Evolutionary conservation across 305 asterid species (phyloP), one percentile per base, ranked within the genome.

Genomic region (Fraxinus baroniana): DNA sequence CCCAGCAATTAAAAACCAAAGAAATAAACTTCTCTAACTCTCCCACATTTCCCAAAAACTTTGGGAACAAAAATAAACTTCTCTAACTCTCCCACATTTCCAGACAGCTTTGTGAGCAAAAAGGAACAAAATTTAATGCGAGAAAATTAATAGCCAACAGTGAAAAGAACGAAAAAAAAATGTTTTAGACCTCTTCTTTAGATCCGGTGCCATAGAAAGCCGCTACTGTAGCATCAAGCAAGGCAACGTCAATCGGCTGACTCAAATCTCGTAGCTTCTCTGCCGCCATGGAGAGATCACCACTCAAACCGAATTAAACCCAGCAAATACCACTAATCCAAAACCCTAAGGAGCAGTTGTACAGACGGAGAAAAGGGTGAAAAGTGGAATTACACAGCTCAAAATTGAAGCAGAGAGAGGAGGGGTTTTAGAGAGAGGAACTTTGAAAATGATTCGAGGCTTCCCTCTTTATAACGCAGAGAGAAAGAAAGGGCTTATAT

Each of bases 201-300:
- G 99, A 95, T 91, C 99, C 99, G 64, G 99, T 95, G 73, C 97
- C 99, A 81, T 95, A 95, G 87, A 95, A 94, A 78, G 97, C 97
- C 5, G 94, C 91, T 18, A 95, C 98, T 20, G 98, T 94, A 75
- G 99, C 99, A 85, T 95, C 99, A 46, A 95, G 98, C 83, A 95
- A 86, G 18, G 90, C 77, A 60, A 95, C 98, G 64, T 95, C 97
- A 80, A 94, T 86, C 72, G 99, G 99, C 89, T 93, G 98, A 76
- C 91, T 89, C 88, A 95, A 92, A 92, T 95, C 97, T 78, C 97
- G 87, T 24, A 95, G 89, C 93, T 89, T 94, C 83, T 93, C 98
- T 83, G 97, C 93, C 79, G 95, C 98, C 98, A 94, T 94, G 82
- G 89, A 81, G 83, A 87, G 81, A 82, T 81, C 85, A 49, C 80